Conservation (phyloP, 148 eudicot species). For the Chenopodium album region DNA sequence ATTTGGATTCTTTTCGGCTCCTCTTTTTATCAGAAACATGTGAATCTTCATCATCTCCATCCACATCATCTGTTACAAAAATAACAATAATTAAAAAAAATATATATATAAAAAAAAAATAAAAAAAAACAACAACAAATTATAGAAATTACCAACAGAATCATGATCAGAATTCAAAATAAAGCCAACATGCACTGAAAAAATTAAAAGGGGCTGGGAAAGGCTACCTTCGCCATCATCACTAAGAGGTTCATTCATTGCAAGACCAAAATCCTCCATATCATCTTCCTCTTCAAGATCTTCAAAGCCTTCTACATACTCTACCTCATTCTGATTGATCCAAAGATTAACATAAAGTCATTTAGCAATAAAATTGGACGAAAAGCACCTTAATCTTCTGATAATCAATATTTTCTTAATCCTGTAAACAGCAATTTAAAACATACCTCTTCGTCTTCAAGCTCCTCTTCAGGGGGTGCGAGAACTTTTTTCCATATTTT, state of each 20-base stretch:
- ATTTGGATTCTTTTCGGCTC: constrained; percentile 28
- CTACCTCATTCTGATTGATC: constrained; percentile 52
- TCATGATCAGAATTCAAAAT: background rate
- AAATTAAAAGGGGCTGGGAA: background rate
- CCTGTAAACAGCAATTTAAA: background rate
- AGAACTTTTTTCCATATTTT: constrained; percentile 44
- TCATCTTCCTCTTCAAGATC: constrained; percentile 80
- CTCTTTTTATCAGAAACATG: constrained; percentile 35
- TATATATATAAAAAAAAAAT: background rate
- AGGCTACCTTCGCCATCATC: constrained; percentile 45
- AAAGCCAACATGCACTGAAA: background rate
- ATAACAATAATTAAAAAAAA: background rate
- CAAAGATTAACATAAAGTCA: background rate
- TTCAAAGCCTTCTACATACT: constrained; percentile 78
- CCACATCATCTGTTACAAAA: constrained; percentile 34
- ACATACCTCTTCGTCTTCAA: constrained; percentile 65
- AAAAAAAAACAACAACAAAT: background rate
- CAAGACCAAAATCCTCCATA: constrained; percentile 71
- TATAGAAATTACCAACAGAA: background rate
- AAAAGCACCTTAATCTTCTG: background rate
- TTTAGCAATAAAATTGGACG: background rate
- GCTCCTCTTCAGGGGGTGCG: constrained; percentile 36
- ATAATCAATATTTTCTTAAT: background rate
- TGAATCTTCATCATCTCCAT: constrained; percentile 48
- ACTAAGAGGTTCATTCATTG: constrained; percentile 19